phyloP scores from a whole-genome alignment of 2,329 filamentous ascomycete genomes.

The Fusarium graminum region DNA sequence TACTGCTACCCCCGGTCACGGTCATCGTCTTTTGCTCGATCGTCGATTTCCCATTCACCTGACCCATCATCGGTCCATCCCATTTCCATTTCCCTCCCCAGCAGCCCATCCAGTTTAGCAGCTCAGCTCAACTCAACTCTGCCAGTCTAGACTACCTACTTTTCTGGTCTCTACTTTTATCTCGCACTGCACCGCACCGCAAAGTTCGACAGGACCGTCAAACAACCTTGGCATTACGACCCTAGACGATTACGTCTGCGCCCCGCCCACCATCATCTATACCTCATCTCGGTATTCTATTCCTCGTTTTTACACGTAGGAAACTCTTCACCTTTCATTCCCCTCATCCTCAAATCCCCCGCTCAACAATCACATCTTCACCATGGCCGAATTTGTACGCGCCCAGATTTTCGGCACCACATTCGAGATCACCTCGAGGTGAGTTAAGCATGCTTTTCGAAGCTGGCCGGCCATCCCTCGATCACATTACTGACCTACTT shows the following conservation, averaged over 20 bases:
- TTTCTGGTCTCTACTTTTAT: conserved; percentile 35
- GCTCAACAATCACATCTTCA: conserved; percentile 54
- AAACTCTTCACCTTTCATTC: conserved; percentile 27
- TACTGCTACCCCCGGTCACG: conserved; percentile 31
- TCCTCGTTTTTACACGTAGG: conserved; percentile 33
- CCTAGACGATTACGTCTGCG: conserved; percentile 37
- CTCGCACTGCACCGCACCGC: conserved; percentile 22
- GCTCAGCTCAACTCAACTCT: neutral
- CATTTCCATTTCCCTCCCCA: conserved; percentile 41
- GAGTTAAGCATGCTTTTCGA: conserved; percentile 46
- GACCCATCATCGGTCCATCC: conserved; percentile 46
- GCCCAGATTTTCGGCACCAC: conserved; percentile 99
- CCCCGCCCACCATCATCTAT: conserved; percentile 34
- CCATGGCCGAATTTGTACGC: conserved; percentile 98
- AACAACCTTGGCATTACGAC: conserved; percentile 24
- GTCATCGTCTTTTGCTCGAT: conserved; percentile 41
- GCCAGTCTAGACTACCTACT: conserved; percentile 15
- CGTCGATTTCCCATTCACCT: conserved; percentile 45
- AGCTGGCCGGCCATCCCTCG: neutral
- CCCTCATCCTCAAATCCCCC: conserved; percentile 17
- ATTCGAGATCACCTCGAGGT: conserved; percentile 99
- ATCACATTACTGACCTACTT: conserved; percentile 30
- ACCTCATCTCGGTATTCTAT: conserved; percentile 28
- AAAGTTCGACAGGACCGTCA: conserved; percentile 24
- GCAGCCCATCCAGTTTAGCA: conserved; percentile 35